Conservation (phyloP, 768 basidiomycete genomes). For the Pholiota molesta region DNA sequence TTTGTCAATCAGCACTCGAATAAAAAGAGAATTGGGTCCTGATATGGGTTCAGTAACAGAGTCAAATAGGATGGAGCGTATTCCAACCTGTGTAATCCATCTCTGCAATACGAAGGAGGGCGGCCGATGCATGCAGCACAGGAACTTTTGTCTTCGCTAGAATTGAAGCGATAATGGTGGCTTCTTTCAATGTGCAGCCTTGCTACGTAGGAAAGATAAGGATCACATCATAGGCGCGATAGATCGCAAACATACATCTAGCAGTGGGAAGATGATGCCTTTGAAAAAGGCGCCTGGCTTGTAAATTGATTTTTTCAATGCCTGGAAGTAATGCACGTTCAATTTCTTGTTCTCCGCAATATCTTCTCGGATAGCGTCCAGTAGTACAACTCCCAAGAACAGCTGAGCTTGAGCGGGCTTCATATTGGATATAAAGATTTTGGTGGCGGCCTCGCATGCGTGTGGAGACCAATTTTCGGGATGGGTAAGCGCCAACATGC, state of each 20-base stretch:
- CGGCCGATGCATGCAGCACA: slow-evolving; percentile 95
- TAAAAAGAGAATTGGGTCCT: slow-evolving; percentile 94
- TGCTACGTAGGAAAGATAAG: slow-evolving; percentile 29
- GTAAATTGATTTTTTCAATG: slow-evolving; percentile 89
- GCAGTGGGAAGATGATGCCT: slow-evolving; percentile 92
- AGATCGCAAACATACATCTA: slow-evolving; percentile 65
- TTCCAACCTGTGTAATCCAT: slow-evolving; percentile 91
- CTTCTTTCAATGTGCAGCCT: slow-evolving; percentile 93
- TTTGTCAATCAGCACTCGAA: slow-evolving; percentile 95
- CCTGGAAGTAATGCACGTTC: slow-evolving; percentile 92
- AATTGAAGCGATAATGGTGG: slow-evolving; percentile 91
- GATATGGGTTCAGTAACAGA: slow-evolving; percentile 4
- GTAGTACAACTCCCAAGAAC: slow-evolving; percentile 88
- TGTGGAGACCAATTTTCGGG: slow-evolving; percentile 97
- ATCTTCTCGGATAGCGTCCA: slow-evolving; percentile 89
- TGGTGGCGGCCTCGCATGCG: slow-evolving; percentile 91
- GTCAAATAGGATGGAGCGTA: neutral
- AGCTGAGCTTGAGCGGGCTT: slow-evolving; percentile 93
- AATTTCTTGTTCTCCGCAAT: slow-evolving; percentile 87
- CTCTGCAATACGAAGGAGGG: slow-evolving; percentile 87
- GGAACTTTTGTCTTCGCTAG: slow-evolving; percentile 91
- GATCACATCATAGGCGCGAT: neutral
- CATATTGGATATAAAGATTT: slow-evolving; percentile 95
- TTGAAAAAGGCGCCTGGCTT: slow-evolving; percentile 99
- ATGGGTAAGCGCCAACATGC: slow-evolving; percentile 88